Conservation (phyloP, 768 basidiomycete species). For the Lactarius vividus region DNA sequence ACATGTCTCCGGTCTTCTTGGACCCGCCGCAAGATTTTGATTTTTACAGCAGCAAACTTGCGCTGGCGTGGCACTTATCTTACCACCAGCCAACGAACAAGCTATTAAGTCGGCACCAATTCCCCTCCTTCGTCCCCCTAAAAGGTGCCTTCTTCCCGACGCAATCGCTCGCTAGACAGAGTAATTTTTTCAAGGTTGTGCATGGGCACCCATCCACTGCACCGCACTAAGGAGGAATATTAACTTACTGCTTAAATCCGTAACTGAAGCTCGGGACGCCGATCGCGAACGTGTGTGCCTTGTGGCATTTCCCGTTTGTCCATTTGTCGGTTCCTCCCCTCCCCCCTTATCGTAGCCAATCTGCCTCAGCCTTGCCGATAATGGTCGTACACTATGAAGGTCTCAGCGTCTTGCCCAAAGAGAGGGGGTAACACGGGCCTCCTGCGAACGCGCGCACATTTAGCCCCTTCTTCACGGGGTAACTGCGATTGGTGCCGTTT, state of each 20-base stretch:
- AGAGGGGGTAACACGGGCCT: not conserved
- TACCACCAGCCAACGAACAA: not conserved
- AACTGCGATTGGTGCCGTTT: not conserved
- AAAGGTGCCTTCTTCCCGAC: not conserved
- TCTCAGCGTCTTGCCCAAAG: constrained; percentile 5
- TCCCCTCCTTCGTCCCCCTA: not conserved
- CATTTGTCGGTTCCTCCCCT: not conserved
- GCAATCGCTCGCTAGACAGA: not conserved
- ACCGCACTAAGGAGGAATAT: not conserved
- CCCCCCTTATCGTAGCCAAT: constrained; percentile 19
- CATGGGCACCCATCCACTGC: not conserved
- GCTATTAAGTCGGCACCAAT: not conserved
- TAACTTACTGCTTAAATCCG: not conserved
- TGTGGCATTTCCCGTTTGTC: not conserved
- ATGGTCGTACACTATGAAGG: constrained; percentile 10
- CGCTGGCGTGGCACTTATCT: not conserved
- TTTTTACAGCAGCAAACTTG: not conserved
- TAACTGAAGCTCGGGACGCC: constrained; percentile 1
- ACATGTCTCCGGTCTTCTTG: not conserved
- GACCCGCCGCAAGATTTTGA: not conserved
- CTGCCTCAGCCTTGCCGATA: constrained; percentile 13
- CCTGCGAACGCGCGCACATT: not conserved
- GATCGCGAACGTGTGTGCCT: constrained; percentile 14
- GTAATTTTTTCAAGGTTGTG: not conserved
- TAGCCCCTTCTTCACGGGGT: constrained; percentile 4